Percentiles rank a stretch among this genome's conserved stretches.
Evolutionary conservation across 2,329 filamentous ascomycete genomes (phyloP).

Genomic region (Arachnopeziza araneosa): DNA sequence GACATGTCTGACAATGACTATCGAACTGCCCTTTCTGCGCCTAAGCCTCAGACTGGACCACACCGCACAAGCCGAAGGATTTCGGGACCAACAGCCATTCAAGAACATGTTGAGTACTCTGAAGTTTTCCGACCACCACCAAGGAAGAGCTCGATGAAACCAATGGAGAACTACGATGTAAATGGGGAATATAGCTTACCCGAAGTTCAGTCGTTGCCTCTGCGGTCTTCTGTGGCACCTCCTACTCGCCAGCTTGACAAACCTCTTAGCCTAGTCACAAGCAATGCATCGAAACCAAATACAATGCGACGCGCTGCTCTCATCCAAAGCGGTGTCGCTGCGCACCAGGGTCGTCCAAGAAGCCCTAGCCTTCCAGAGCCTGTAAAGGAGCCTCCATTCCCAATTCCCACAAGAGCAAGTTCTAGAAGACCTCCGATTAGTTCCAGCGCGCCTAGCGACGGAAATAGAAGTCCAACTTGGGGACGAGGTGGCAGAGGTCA

Average conservation of each 20-base stretch:
- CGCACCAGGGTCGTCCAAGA: conserved; percentile 54
- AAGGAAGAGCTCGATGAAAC: conserved; percentile 4
- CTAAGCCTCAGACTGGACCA: conserved; percentile 38
- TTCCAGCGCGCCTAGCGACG: conserved; percentile 62
- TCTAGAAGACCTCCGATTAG: conserved; percentile 68
- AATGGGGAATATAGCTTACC: conserved; percentile 18
- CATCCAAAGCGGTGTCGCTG: conserved; percentile 72
- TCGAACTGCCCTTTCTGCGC: conserved; percentile 59
- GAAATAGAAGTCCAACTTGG: conserved; percentile 72
- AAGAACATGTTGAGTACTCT: conserved; percentile 22
- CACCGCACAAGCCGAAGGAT: conserved; percentile 15
- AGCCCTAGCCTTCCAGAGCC: conserved; percentile 60
- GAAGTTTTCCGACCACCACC: conserved; percentile 15
- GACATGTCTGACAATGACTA: conserved; percentile 64
- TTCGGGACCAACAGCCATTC: conserved; percentile 23
- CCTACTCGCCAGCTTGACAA: conserved; percentile 27
- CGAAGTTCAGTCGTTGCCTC: conserved; percentile 17
- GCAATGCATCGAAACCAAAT: conserved; percentile 26
- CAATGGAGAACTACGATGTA: conserved; percentile 10
- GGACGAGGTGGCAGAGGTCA: conserved; percentile 42
- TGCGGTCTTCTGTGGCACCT: conserved; percentile 15
- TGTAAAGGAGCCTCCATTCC: conserved; percentile 69
- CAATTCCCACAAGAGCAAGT: conserved; percentile 83
- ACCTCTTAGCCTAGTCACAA: conserved; percentile 26
- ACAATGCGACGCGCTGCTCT: conserved; percentile 73